Evolutionary conservation across 1,284 basidiomycete species (phyloP), one percentile per base, ranked within the genome.

Genomic region (Anthracocystis walkeri): DNA sequence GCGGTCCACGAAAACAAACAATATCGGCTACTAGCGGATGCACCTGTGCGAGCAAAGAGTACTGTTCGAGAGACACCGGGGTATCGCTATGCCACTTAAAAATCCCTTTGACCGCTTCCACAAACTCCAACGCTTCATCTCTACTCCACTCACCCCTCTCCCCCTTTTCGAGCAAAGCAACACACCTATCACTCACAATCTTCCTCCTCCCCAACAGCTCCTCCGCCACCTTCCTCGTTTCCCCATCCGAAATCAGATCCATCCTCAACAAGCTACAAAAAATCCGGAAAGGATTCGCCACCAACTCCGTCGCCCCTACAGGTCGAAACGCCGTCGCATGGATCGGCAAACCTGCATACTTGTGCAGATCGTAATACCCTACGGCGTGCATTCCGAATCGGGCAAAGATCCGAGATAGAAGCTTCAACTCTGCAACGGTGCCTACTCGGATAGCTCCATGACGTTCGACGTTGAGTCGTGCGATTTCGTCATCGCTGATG

Each of bases 381-480:
- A 87, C 86, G 2, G 86, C 82, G 38, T 77, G 65, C 87, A 87
- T 87, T 18, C 85, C 86, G 77, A 87, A 83, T 16, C 80, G 65
- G 1, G 56, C 57, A 58, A 87, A 87, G 20, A 87, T 79, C 14
- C 86, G 77, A 1, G 86, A 66, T n/a, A 87, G 82, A 41, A 84
- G 81, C 16, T 61, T 44, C 1, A 87, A 81, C 72, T 87, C 87
- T 12, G 78, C 57, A 0, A 81, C 70, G 20, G 83, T 87, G 25
- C 87, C 87, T 1, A 87, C 82, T 8, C 87, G 84, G 61, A 87
- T 87, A 0, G 87, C 87, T 10, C 87, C 86, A 66, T 87, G 87
- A 46, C 86, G 77, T 68, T 87, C 87, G 38, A 86, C 83, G 25
- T 78, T 79, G 31, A 87, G 78, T 8, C 87, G 79, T 18, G 56